A percentile compares a stretch with the other conserved stretches of the same genome.
Conservation (phyloP, 2,329 filamentous ascomycete species). For the Endothia cerciana region DNA sequence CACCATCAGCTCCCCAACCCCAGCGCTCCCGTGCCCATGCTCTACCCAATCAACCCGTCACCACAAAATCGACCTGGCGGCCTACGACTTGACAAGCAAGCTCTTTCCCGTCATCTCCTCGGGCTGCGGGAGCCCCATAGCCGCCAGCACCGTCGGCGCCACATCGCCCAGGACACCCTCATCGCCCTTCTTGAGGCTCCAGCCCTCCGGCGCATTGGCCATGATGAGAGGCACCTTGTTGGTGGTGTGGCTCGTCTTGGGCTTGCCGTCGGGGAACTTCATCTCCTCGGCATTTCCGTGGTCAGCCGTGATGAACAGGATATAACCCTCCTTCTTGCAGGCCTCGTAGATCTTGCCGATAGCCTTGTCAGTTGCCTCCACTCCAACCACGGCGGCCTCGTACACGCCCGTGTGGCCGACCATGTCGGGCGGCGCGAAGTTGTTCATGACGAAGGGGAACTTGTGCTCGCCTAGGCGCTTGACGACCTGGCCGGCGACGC, state of each 20-base stretch:
- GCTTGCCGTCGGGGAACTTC: constrained; percentile 93
- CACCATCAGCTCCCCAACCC: neutral
- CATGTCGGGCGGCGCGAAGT: constrained; percentile 99
- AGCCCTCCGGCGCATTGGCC: constrained; percentile 92
- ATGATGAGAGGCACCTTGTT: constrained; percentile 99
- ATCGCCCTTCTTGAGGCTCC: constrained; percentile 79
- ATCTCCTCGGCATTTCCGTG: constrained; percentile 99
- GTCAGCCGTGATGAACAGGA: constrained; percentile 94
- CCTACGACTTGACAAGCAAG: constrained; percentile 74
- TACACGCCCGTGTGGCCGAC: constrained; percentile 98
- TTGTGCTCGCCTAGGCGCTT: constrained; percentile 84
- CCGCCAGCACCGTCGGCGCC: constrained; percentile 86
- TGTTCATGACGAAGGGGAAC: constrained; percentile 99
- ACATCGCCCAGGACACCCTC: constrained; percentile 92
- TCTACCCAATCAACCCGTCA: neutral
- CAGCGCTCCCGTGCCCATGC: neutral
- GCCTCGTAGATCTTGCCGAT: constrained; percentile 91
- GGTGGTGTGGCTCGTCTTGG: constrained; percentile 96
- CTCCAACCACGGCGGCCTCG: constrained; percentile 86
- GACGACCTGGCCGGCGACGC: constrained; percentile 84
- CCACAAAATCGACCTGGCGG: neutral
- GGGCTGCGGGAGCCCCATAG: constrained; percentile 89
- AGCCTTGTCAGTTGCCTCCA: constrained; percentile 85
- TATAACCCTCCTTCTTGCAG: constrained; percentile 91
- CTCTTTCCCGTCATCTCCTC: constrained; percentile 89